Evolutionary conservation across 2,329 filamentous ascomycete genomes (phyloP).

Genomic region (Paramyrothecium sp.): DNA sequence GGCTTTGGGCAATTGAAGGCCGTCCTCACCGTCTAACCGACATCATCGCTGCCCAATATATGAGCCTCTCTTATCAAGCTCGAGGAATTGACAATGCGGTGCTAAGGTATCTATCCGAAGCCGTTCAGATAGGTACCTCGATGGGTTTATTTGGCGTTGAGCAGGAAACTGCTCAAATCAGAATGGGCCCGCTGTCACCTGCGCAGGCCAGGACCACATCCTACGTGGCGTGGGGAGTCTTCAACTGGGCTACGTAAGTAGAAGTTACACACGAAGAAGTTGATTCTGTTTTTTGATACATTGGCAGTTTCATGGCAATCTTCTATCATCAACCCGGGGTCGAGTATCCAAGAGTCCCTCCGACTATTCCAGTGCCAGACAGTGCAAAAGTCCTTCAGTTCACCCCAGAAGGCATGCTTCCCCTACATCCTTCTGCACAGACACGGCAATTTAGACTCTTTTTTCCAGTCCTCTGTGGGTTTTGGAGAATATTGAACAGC

Average conservation of each 20-base stretch:
- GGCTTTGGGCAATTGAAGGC: not conserved
- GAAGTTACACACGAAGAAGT: not conserved
- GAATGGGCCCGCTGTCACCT: not conserved
- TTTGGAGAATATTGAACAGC: constrained; percentile 35
- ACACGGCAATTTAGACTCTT: constrained; percentile 18
- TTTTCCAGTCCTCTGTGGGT: constrained; percentile 29
- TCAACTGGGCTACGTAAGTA: constrained; percentile 37
- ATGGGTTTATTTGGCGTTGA: constrained; percentile 26
- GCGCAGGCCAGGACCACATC: constrained; percentile 9
- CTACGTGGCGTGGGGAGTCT: constrained; percentile 27
- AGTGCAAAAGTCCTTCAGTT: not conserved
- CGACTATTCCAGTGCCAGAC: constrained; percentile 16
- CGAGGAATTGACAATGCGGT: not conserved
- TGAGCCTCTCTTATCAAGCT: not conserved
- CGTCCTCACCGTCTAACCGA: not conserved
- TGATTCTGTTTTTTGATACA: not conserved
- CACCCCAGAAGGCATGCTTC: not conserved
- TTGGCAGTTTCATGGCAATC: constrained; percentile 24
- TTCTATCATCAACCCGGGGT: constrained; percentile 33
- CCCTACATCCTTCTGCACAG: constrained; percentile 5
- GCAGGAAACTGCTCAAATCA: constrained; percentile 5
- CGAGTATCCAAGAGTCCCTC: constrained; percentile 15
- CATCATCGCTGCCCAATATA: not conserved
- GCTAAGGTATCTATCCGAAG: not conserved
- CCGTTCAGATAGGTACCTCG: constrained; percentile 21